Percentiles rank a stretch among this genome's conserved stretches.
Evolutionary conservation across 2,329 filamentous ascomycete species (phyloP).

Genomic region (Escovopsis weberi): DNA sequence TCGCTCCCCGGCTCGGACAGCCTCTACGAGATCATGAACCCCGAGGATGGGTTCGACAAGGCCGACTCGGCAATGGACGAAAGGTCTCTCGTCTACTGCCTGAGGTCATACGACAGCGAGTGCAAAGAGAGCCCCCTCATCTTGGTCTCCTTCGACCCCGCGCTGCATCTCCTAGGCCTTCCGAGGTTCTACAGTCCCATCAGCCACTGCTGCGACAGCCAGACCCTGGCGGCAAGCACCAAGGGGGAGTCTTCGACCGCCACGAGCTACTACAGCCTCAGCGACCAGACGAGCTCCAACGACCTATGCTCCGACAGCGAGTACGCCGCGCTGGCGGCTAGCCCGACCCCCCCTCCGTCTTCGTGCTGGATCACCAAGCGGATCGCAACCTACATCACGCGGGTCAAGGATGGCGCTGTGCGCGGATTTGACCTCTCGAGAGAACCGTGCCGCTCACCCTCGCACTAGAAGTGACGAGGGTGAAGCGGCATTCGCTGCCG

Average conservation of each 20-base stretch:
- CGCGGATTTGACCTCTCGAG: constrained; percentile 3
- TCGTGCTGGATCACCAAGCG: not conserved
- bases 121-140: constrained; percentile 9
- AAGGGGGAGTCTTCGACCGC: too few relatives aligned
- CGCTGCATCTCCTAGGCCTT: constrained; percentile 10
- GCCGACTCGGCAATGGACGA: constrained; percentile 31
- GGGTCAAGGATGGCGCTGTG: not conserved
- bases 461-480: too few relatives aligned
- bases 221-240: too few relatives aligned
- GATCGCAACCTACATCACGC: not conserved
- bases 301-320: too few relatives aligned
- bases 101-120: constrained; percentile 6
- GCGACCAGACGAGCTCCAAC: too few relatives aligned
- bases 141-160: constrained; percentile 18
- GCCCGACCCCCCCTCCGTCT: not conserved
- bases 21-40: constrained; percentile 23
- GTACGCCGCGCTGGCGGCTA: too few relatives aligned
- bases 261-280: too few relatives aligned
- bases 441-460: not conserved
- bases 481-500: too few relatives aligned
- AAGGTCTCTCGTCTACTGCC: constrained; percentile 30
- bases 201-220: not conserved
- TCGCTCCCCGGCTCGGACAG: constrained; percentile 6
- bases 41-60: constrained; percentile 14
- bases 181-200: constrained; percentile 4